These are phyloP conservation scores for Testicularia cyperi DNA, from an alignment of 1,284 basidiomycete genomes.

Conservation along the genomic window DNA sequence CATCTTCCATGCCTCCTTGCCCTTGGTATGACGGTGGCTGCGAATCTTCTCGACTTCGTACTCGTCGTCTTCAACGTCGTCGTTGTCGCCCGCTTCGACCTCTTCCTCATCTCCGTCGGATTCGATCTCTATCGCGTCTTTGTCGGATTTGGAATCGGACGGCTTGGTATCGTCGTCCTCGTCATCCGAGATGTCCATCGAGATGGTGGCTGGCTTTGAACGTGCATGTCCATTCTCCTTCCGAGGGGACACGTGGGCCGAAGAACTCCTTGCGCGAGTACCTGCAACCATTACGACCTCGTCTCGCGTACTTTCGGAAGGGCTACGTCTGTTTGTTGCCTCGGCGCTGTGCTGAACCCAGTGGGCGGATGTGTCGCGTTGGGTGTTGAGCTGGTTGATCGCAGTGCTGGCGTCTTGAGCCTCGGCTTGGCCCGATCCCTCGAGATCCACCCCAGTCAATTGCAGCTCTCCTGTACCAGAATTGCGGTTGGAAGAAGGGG, in stretches of 20 bases:
- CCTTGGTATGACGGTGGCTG: conserved; percentile 13
- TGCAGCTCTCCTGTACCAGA: neutral
- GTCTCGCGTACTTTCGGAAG: neutral
- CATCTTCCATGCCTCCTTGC: conserved; percentile 5
- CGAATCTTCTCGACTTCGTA: conserved; percentile 36
- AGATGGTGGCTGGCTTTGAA: neutral
- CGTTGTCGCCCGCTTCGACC: conserved; percentile 8
- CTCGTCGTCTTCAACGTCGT: conserved; percentile 15
- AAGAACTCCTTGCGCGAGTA: neutral
- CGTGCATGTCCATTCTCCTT: neutral
- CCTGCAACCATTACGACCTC: neutral
- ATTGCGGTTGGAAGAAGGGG: neutral
- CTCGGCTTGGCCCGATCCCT: too few species aligned
- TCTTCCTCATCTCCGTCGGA: conserved; percentile 23
- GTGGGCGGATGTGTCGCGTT: too few species aligned
- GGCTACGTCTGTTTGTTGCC: too few species aligned
- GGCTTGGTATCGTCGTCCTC: conserved; percentile 5
- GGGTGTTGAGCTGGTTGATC: too few species aligned
- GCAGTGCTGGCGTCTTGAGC: too few species aligned
- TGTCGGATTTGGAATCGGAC: conserved; percentile 2
- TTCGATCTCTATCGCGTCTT: conserved; percentile 4
- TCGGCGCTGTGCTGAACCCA: too few species aligned
- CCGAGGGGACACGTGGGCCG: neutral
- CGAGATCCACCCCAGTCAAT: conserved; percentile 5
- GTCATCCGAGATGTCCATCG: conserved; percentile 2